Base-by-base conservation (phyloP, 2,329 filamentous ascomycete genomes). In the Hypoxylon sp. region DNA sequence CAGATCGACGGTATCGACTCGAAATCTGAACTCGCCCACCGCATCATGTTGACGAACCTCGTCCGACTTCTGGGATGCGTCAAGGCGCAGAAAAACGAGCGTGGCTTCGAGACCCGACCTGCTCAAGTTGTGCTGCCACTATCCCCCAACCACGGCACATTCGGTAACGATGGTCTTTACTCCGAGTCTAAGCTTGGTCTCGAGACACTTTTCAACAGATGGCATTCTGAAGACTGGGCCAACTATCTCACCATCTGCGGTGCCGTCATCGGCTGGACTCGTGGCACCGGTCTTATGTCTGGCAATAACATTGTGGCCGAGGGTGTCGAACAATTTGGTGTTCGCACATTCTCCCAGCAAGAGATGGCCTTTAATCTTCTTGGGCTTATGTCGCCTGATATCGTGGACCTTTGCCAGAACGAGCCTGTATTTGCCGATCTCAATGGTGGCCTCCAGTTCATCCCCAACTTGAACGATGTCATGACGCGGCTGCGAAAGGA, bases 351-450 rank as follows among this genome's bases (percentile, higher is more conserved):
- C 83, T 98, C 94, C 8, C 95, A 98, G 79, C 92, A 97, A 75
- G 95, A 99, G 78, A 99, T 99, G 95, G 95, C 95, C 13, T 99
- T 99, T 83, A 99, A 99, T 78, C 79, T 99, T 66, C 86, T 99
- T 40, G 94, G 95, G 67, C 85, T 99, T 49, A 97, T 99, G 95
- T 90, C 93, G 1, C 93, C 95, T 31, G 85, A 88, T 23, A 91
- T 99, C 69, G 93, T 97, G 67, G 92, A 99, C 73, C 85, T 99
- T 38, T 99, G 95, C 83, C 95, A 99, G 79, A 82, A 86, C 40
- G 92, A 98, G 79, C 96, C 95, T 9, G 92, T 99, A 58, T 98
- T 95, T 77, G 95, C 95, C 62, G 95, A 99, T 77, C 83, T 99
- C 48, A 99, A 99, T 78, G 95, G 96, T 72, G 96, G 95, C 67